Base-by-base conservation (phyloP, 179 eudicot species). In the Spinacia oleracea region DNA sequence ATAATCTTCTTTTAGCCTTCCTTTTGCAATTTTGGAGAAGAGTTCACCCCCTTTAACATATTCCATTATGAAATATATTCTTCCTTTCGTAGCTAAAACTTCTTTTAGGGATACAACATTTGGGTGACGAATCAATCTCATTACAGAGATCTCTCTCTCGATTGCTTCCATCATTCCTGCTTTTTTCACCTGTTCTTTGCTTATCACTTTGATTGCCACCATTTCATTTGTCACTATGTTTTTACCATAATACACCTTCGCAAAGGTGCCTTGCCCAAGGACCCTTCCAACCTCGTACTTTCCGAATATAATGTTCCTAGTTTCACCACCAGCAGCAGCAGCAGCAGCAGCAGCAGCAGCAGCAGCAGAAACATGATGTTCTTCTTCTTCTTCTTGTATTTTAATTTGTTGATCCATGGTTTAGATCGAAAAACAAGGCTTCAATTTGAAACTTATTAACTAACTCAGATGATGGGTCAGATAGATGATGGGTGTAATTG, bases 51-150 rank as follows among this genome's bases (percentile, higher is more conserved):
- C 98, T 15, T 56, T 85, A 1, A 88, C 83, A 42, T 88, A 87
- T 81, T 93, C 98, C 98, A 93, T 93, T 46, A 92, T 78, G 64
- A 93, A 83, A 65, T 79, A 93, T 58, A 93, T 90, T 79, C 85
- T 86, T 5, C 74, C 77, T 50, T 86, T 89, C 0, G 98, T 92
- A 12, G 98, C 98, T 86, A 93, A 70, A 10, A 93, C 97, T 38
- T 93, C 98, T 62, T 87, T 89, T 15, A 90, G 23, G 67, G 84
- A 87, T 10, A 93, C 97, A 7, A 93, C 78, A 64, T 92, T 90
- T 0, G 93, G 95, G 79, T 93, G 98, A 0, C 88, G 87, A 7
- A 92, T 89, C 7, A 90, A 78, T 12, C 88, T 81, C 97, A 93
- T 90, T 9, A 85, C 85, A 0, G 92, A 84, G 64, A 93, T 93